A percentile compares a stretch with the other conserved stretches of the same genome.
These are phyloP conservation scores for Pisolithus thermaeus DNA, from an alignment of 1,284 basidiomycete species.

Conservation along the genomic window DNA sequence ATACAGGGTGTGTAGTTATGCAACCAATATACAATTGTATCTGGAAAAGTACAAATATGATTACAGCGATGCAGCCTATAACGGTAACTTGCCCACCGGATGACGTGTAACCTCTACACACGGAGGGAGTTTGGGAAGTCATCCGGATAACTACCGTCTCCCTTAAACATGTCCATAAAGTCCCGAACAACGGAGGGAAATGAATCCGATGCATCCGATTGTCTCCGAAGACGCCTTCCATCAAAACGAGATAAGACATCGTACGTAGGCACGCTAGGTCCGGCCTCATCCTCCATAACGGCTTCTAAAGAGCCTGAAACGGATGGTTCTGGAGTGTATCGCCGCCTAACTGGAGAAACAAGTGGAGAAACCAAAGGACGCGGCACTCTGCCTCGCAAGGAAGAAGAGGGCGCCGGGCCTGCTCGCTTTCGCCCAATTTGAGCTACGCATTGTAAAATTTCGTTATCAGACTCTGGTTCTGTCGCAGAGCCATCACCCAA, in stretches of 20 bases:
- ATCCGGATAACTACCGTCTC: conserved; percentile 38
- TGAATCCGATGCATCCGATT: conserved; percentile 16
- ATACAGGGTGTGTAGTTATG: not conserved
- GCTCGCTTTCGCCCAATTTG: conserved; percentile 13
- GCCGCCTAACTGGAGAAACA: conserved; percentile 19
- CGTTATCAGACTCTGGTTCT: conserved; percentile 29
- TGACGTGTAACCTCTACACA: conserved; percentile 13
- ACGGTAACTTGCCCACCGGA: not conserved
- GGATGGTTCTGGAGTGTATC: conserved; percentile 4
- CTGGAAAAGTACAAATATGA: not conserved
- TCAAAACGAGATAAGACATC: not conserved
- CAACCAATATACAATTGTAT: not conserved
- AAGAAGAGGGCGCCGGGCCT: not conserved
- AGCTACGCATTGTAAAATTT: conserved; percentile 24
- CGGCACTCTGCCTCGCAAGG: conserved; percentile 1
- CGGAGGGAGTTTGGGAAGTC: conserved; percentile 42
- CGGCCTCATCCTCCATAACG: conserved; percentile 4
- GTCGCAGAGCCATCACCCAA: conserved; percentile 27
- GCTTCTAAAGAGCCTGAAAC: conserved; percentile 1
- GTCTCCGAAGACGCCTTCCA: not conserved
- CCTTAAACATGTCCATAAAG: conserved; percentile 39
- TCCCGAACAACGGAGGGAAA: conserved; percentile 28
- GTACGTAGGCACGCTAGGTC: not conserved
- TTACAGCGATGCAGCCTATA: not conserved
- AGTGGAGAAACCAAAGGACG: conserved; percentile 21